Percentiles rank a stretch among this genome's conserved stretches.
These are phyloP conservation scores for Cairneyella variabilis DNA, from an alignment of 495 filamentous ascomycete genomes.

Conservation along the genomic window DNA sequence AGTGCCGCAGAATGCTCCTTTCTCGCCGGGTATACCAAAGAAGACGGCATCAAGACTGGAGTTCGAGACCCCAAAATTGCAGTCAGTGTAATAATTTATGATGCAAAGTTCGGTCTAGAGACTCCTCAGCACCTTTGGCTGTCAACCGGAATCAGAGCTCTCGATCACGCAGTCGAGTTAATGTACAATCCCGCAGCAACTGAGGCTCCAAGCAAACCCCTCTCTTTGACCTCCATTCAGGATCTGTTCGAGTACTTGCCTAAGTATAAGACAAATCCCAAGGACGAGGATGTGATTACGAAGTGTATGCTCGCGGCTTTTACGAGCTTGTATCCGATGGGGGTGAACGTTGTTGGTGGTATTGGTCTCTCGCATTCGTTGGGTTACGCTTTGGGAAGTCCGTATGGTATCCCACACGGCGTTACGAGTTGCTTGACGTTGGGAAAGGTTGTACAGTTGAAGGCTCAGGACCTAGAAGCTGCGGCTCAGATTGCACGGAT, in stretches of 20 bases:
- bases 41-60: conserved; percentile 37
- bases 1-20: conserved; percentile 44
- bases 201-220: conserved; percentile 37
- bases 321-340: conserved; percentile 33
- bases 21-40: conserved; percentile 37
- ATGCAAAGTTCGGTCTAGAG: conserved; percentile 36
- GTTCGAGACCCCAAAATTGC: conserved; percentile 34
- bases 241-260: conserved; percentile 37
- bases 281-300: conserved; percentile 39
- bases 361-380: conserved; percentile 42
- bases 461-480: conserved; percentile 31
- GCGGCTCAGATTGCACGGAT: conserved; percentile 41
- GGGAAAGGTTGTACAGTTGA: conserved; percentile 41
- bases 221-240: conserved; percentile 32
- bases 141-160: conserved; percentile 39
- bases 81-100: conserved; percentile 40
- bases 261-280: conserved; percentile 35
- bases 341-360: conserved; percentile 27
- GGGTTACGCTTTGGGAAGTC: conserved; percentile 44
- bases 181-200: conserved; percentile 43
- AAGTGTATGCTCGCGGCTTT: conserved; percentile 41
- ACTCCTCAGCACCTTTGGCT: conserved; percentile 40
- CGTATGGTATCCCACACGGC: conserved; percentile 47
- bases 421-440: conserved; percentile 43
- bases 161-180: conserved; percentile 47